Conservation (phyloP, 352 stramenopile species). For the Globisporangium recalcitrans region DNA sequence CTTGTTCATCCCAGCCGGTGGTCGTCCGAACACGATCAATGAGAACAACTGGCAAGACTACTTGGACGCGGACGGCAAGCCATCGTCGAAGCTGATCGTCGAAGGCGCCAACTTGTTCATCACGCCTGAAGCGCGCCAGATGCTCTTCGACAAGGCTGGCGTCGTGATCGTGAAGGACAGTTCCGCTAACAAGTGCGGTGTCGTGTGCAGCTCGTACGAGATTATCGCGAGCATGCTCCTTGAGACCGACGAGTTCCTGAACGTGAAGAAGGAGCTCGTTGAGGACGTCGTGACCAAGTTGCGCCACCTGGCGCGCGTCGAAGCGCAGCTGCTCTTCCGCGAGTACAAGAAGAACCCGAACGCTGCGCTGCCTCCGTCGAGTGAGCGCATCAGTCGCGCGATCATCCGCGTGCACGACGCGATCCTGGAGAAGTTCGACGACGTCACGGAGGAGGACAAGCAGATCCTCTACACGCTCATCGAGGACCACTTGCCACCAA, state of each 20-base stretch:
- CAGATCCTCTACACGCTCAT: constrained; percentile 80
- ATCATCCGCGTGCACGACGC: constrained; percentile 97
- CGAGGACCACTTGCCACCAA: constrained; percentile 91
- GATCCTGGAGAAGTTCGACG: constrained; percentile 88
- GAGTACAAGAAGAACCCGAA: constrained; percentile 91
- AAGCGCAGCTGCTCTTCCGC: constrained; percentile 97
- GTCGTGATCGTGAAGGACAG: constrained; percentile 98
- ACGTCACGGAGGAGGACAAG: constrained; percentile 83
- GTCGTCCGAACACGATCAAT: constrained; percentile 83
- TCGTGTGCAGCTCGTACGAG: constrained; percentile 83
- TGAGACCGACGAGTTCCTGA: constrained; percentile 94
- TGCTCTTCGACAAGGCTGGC: constrained; percentile 93
- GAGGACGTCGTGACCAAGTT: constrained; percentile 94
- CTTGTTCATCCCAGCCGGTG: constrained; percentile 79
- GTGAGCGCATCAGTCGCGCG: constrained; percentile 92
- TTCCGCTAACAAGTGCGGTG: constrained; percentile 88
- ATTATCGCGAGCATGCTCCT: constrained; percentile 94
- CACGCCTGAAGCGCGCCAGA: constrained; percentile 78
- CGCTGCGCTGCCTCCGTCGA: constrained; percentile 87
- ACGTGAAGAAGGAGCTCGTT: constrained; percentile 93
- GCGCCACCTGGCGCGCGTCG: constrained; percentile 87
- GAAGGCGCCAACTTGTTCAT: constrained; percentile 87
- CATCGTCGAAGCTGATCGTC: constrained; percentile 77
- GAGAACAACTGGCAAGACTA: constrained; percentile 82
- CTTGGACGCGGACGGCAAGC: constrained; percentile 58